Evolutionary conservation across 2,329 filamentous ascomycete genomes (phyloP).

Genomic region (Xylariaceae sp.): DNA sequence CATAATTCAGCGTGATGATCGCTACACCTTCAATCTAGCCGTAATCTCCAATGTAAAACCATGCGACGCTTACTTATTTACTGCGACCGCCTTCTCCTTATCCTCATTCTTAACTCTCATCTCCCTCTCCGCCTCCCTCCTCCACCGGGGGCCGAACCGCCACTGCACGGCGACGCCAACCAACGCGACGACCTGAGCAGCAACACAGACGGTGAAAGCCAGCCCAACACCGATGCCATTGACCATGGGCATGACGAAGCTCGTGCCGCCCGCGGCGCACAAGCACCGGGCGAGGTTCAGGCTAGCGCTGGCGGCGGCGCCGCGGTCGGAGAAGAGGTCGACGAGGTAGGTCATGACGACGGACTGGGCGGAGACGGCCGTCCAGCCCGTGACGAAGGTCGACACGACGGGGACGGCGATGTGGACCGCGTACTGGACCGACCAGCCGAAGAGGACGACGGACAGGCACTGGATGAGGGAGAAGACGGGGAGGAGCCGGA

Average conservation of each 20-base stretch:
- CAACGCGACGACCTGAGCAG: conserved; percentile 48
- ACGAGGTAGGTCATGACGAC: conserved; percentile 56
- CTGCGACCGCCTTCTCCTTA: neutral
- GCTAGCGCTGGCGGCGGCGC: conserved; percentile 55
- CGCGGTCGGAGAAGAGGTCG: conserved; percentile 53
- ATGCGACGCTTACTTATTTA: neutral
- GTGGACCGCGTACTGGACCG: conserved; percentile 49
- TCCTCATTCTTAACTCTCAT: neutral
- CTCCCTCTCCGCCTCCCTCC: conserved; percentile 26
- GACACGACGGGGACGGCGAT: conserved; percentile 53
- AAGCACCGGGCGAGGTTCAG: conserved; percentile 57
- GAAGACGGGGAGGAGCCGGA: conserved; percentile 51
- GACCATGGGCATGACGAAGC: conserved; percentile 53
- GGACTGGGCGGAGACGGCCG: conserved; percentile 51
- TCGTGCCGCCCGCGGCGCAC: conserved; percentile 54
- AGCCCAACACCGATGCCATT: conserved; percentile 48
- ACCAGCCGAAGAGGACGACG: conserved; percentile 56
- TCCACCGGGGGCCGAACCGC: conserved; percentile 43
- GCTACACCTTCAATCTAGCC: too few species aligned
- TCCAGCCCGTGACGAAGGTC: conserved; percentile 56
- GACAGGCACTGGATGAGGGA: conserved; percentile 48
- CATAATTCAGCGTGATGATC: too few species aligned
- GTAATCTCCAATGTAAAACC: neutral
- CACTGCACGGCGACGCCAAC: conserved; percentile 48
- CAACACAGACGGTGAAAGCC: conserved; percentile 50